Percentiles rank a stretch among this genome's conserved stretches.
These are phyloP conservation scores for Plasmodium chabaudi DNA, from an alignment of 169 alveolate species.

Conservation along the genomic window DNA sequence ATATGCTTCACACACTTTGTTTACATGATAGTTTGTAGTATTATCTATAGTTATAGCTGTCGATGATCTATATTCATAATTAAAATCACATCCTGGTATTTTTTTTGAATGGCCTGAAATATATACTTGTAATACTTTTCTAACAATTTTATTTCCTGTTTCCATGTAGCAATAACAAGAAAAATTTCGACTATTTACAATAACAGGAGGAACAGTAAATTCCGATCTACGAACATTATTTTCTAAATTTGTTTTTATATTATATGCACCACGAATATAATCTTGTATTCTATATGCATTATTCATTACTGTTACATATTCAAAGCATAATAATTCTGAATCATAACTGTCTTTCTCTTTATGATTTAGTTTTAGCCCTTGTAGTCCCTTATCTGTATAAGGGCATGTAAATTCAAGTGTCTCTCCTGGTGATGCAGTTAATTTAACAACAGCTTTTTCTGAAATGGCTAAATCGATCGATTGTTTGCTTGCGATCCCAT, in stretches of 20 bases:
- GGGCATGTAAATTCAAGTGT: constrained; percentile 48
- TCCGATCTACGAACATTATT: constrained; percentile 9
- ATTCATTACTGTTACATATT: constrained; percentile 4
- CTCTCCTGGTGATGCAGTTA: constrained; percentile 46
- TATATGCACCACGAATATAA: constrained; percentile 35
- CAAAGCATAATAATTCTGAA: constrained; percentile 16
- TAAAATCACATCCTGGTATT: constrained; percentile 60
- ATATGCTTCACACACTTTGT: constrained; percentile 40
- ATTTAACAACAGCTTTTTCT: neutral
- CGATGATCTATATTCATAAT: constrained; percentile 12
- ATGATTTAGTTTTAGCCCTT: neutral
- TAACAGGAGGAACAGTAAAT: constrained; percentile 39
- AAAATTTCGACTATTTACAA: constrained; percentile 7
- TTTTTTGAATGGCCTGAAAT: constrained; percentile 6
- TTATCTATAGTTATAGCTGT: constrained; percentile 29
- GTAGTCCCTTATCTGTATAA: constrained; percentile 3
- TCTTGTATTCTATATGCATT: neutral
- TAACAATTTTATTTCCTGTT: neutral
- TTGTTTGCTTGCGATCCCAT: neutral
- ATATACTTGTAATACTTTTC: constrained; percentile 23
- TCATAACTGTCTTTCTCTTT: constrained; percentile 15
- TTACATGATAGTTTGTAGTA: neutral
- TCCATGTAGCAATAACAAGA: constrained; percentile 60
- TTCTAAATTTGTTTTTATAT: neutral
- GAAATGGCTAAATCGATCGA: neutral